phyloP scores from a whole-genome alignment of 345 rosid genomes.

The Salix exigua region DNA sequence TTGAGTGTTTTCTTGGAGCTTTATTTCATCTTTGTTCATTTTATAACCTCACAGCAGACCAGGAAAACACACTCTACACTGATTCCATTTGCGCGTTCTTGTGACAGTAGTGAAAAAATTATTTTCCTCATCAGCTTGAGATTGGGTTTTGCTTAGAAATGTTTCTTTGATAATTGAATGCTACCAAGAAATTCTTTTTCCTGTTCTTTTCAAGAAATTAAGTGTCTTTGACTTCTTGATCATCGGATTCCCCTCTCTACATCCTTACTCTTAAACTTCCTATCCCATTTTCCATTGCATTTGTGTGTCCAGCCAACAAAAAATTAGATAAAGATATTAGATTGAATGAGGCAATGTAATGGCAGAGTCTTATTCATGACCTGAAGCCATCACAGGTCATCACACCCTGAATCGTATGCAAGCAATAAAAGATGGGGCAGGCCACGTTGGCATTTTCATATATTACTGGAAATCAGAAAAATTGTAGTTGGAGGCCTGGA shows the following conservation, averaged over 20 bases:
- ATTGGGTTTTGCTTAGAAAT: neutral
- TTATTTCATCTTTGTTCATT: neutral
- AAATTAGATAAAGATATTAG: neutral
- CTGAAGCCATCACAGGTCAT: conserved; percentile 11
- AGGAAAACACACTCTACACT: neutral
- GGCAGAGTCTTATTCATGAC: neutral
- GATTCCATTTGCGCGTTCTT: neutral
- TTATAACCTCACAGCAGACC: neutral
- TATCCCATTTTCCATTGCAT: neutral
- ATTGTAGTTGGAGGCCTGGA: neutral
- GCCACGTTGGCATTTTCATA: conserved; percentile 7
- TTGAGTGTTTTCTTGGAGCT: neutral
- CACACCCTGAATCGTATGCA: conserved; percentile 6
- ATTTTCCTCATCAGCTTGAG: neutral
- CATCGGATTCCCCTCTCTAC: too few species aligned
- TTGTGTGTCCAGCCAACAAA: neutral
- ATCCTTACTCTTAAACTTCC: neutral
- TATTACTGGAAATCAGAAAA: conserved; percentile 3
- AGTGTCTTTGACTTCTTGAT: neutral
- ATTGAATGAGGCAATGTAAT: neutral
- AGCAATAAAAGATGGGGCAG: neutral
- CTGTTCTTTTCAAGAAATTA: neutral
- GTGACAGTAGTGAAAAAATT: neutral
- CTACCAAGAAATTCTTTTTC: neutral
- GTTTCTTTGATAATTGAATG: neutral